Evolutionary conservation across 306 rosid genomes (phyloP), one percentile per base, ranked within the genome.

Genomic region (Lathyrus sativus): DNA sequence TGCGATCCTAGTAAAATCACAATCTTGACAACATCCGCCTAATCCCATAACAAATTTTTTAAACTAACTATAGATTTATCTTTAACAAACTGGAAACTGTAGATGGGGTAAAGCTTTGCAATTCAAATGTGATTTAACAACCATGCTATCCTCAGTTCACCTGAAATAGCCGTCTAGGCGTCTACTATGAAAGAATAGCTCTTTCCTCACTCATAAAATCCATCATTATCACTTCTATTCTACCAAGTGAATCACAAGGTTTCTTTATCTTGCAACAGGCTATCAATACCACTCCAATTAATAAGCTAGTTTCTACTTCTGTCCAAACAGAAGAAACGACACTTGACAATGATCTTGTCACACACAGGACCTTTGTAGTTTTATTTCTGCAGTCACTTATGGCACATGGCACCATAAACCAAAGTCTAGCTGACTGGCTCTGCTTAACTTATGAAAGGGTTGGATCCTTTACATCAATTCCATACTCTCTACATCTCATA

Each of bases 221-320:
- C 50, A 45, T 49, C 15, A 31, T 4, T 41, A 42, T 67, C 43
- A 33, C 56, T 75, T 51, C 63, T 38, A 67, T 7, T 45, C 59
- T 53, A 22, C 62, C 39, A 67, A 26, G 56, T 48, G 65, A 11
- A 45, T 49, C 46, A 46, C 41, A 56, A 70, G 24, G 24, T 46
- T 67, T 61, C 59, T 13, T 17, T 57, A 66, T 22, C 73, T 44
- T 48, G 69, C 49, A 49, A 58, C 45, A 17, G 73, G 68, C 17
- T 51, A 44, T 29, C 38, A 39, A 38, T 57, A 43, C 39, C 53
- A 54, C 59, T 38, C 6, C 45, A 38, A 55, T 31, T 45, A 57
- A 10, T 28, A 72, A 59, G 29, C 38, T 33, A 44, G 67, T 67
- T 29, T 48, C 62, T 46, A 58, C 68, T 46, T 46, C 59, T 15